Conservation (phyloP, 768 basidiomycete species). For the Amanita phalloides region DNA sequence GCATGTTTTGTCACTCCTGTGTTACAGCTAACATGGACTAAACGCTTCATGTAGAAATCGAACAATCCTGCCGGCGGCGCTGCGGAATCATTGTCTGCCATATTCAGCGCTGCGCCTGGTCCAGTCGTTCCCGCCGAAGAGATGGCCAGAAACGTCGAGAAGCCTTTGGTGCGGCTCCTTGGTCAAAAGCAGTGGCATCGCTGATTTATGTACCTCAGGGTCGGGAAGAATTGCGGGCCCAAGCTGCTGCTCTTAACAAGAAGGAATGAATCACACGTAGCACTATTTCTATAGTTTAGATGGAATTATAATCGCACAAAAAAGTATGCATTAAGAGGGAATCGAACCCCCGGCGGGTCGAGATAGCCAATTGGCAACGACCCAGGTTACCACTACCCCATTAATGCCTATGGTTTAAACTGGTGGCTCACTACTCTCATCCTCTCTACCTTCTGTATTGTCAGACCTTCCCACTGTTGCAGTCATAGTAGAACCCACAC, state of each 20-base stretch:
- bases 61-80: conserved; percentile 36
- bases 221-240: conserved; percentile 37
- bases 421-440: too few species aligned
- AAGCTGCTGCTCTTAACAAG: conserved; percentile 34
- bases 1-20: conserved; percentile 19
- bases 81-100: conserved; percentile 14
- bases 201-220: conserved; percentile 21
- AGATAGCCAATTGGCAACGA: conserved; percentile 38
- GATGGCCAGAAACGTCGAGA: conserved; percentile 31
- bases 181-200: not conserved
- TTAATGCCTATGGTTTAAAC: conserved; percentile 36
- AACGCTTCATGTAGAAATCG: conserved; percentile 30
- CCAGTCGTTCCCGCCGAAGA: conserved; percentile 39
- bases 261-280: not conserved
- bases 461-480: too few species aligned
- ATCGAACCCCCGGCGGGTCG: conserved; percentile 87
- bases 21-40: not conserved
- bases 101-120: conserved; percentile 35
- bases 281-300: not conserved
- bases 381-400: conserved; percentile 62
- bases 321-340: conserved; percentile 64
- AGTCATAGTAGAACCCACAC: too few species aligned
- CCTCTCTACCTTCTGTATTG: too few species aligned
- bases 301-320: not conserved
- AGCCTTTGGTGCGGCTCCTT: conserved; percentile 29